Evolutionary conservation across 345 rosid genomes (phyloP), one percentile per base, ranked within the genome.

Genomic region (Salix purpurea): DNA sequence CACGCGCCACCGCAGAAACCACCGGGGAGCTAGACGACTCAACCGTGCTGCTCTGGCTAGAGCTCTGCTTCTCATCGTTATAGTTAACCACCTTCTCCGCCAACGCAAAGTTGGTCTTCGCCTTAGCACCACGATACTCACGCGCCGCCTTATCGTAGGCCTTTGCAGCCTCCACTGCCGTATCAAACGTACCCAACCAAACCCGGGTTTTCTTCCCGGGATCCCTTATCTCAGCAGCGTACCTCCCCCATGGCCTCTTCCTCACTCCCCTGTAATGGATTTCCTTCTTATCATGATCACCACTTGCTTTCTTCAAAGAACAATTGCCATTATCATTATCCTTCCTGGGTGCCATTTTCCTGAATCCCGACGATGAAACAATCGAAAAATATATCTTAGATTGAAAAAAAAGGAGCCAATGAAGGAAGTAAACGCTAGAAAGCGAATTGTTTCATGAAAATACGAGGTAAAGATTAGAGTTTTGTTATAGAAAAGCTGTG

Each of bases 211-310:
- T 92, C 86, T 88, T 87, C 0, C 85, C 73, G 13, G 94, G 97
- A 76, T 92, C 97, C 37, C 97, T 83, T 66, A 92, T 90, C 79
- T 92, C 94, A 12, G 94, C 97, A 2, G 97, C 94, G 74, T 90
- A 90, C 36, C 93, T 81, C 4, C 97, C 93, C 94, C 94, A 92
- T 0, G 94, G 94, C 40, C 91, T 78, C 84, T 87, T 90, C 74
- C 94, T 79, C 9, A 89, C 94, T 2, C 94, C 93, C 77, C 94
- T 86, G 23, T 79, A 88, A 21, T 82, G 93, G 23, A 76, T 69
- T 81, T 87, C 89, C 6, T 66, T 84, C 76, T 39, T 67, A 50
- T 61, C 74, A 19, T 24, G 19, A 28, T 12, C 26, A 16, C 14
- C 39, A 32, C 24, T 52, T 7, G 34, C 75, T 32, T 67, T 60